Conservation (phyloP, 352 stramenopile species). For the Pythium scleroteichum region DNA sequence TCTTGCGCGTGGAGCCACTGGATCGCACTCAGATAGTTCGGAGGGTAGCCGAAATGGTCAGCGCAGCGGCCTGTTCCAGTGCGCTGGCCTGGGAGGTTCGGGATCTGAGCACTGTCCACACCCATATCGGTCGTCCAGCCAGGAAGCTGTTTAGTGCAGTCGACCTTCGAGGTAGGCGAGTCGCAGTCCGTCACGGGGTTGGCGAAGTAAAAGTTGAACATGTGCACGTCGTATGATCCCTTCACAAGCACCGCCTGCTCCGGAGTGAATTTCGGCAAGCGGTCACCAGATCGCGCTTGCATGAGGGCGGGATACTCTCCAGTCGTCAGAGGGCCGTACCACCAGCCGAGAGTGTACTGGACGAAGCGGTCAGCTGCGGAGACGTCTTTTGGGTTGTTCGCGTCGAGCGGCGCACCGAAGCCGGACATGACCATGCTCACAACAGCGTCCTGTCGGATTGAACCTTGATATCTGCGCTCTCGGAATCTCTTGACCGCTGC, state of each 20-base stretch:
- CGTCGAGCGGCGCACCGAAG: not conserved
- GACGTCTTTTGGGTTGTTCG: not conserved
- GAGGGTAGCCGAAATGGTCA: not conserved
- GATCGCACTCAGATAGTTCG: not conserved
- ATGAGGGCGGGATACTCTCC: conserved; percentile 1
- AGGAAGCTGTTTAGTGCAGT: conserved; percentile 86
- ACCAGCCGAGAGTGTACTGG: not conserved
- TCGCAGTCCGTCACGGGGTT: not conserved
- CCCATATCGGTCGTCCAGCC: conserved; percentile 51
- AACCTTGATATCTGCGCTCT: conserved; percentile 22
- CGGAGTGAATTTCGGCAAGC: not conserved
- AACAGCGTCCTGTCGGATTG: conserved; percentile 48
- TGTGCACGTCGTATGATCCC: not conserved
- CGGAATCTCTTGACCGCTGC: conserved; percentile 79
- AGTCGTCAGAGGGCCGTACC: not conserved
- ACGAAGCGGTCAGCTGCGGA: not conserved
- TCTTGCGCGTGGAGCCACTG: conserved; percentile 17
- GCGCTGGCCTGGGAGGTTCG: conserved; percentile 39
- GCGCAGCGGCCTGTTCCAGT: not conserved
- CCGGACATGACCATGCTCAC: not conserved
- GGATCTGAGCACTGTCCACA: conserved; percentile 49
- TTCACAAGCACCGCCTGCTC: not conserved
- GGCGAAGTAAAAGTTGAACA: not conserved
- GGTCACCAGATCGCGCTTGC: not conserved
- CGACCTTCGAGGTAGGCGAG: not conserved